phyloP scores from a whole-genome alignment of 2,329 filamentous ascomycete species.

The Neofusicoccum cordaticola region DNA sequence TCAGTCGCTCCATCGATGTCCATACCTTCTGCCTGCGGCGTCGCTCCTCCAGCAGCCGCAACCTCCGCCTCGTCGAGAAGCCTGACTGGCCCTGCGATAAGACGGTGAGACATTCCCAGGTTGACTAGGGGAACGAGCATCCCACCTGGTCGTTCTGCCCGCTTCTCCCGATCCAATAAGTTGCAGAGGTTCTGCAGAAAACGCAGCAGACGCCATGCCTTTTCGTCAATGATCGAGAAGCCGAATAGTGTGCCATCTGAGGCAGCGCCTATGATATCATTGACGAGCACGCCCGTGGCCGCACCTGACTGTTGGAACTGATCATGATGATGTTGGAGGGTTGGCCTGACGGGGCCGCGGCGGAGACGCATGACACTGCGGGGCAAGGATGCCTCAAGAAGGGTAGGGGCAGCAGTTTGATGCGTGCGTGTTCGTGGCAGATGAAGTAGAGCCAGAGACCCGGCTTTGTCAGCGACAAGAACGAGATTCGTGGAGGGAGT shows the following conservation, averaged over 20 bases:
- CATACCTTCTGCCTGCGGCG: neutral
- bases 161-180: conserved; percentile 20
- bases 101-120: conserved; percentile 14
- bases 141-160: conserved; percentile 1
- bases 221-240: conserved; percentile 62
- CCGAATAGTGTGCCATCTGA: conserved; percentile 52
- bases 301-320: neutral
- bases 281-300: conserved; percentile 40
- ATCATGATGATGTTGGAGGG: conserved; percentile 29
- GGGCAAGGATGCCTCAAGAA: conserved; percentile 44
- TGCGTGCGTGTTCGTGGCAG: conserved; percentile 23
- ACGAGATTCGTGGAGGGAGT: conserved; percentile 22
- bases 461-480: conserved; percentile 34
- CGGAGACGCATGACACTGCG: conserved; percentile 49
- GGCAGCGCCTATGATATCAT: conserved; percentile 50
- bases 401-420: conserved; percentile 28
- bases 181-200: conserved; percentile 66
- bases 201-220: conserved; percentile 66
- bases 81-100: conserved; percentile 4
- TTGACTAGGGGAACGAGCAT: conserved; percentile 23
- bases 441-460: conserved; percentile 30
- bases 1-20: conserved; percentile 21
- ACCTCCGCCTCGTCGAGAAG: conserved; percentile 1
- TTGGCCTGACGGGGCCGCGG: conserved; percentile 40
- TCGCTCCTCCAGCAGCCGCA: neutral